Evolutionary conservation across 2,329 filamentous ascomycete species (phyloP), one percentile per base, ranked within the genome.

Genomic region (Penicillium polonicum): DNA sequence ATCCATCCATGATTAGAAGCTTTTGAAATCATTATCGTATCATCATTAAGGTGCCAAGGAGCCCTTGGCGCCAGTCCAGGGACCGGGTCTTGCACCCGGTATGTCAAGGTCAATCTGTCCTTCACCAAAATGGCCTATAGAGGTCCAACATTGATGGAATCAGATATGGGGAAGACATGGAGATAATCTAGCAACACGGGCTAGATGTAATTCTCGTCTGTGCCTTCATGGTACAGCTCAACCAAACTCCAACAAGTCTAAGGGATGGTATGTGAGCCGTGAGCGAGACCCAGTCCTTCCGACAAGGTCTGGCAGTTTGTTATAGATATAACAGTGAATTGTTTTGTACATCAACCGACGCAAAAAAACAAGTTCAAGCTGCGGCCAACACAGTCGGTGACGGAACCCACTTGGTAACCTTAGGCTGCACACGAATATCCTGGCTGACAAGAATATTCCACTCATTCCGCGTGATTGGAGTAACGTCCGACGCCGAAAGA

Each of bases 401-500:
- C 7, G 73, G 73, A 29, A 68, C 72, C 73, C 72, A 75, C 61
- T 73, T 73, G 2, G 73, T 76, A 25, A 76, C 66, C 1, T 63
- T 68, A 23, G 71, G 68, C 50, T 72, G 70, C 5, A 66, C 29
- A 2, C 60, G 65, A 27, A 74, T 69, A 13, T 72, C 72, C 38
- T 71, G 62, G 15, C 65, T 66, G 21, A 74, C 64, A 21, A 78
- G 65, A 29, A 77, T 66, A 51, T 77, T 76, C 76, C 76, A 78
- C 58, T 78, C 76, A 38, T 72, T 75, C 15, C 71, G 65, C 2
- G 76, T 78, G 53, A 77, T 76, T 1, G 76, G 76, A 1, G 75
- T 77, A 17, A 77, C 75, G 62, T 78, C 76, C 2, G 76, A 77
- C 0, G 75, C 75, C 5, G 73, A 76, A 48, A 75, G 60, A 3